A percentile compares a stretch with the other conserved stretches of the same genome.
phyloP scores from a whole-genome alignment of 2,329 filamentous ascomycete genomes.

The Dactylonectria estremocensis region DNA sequence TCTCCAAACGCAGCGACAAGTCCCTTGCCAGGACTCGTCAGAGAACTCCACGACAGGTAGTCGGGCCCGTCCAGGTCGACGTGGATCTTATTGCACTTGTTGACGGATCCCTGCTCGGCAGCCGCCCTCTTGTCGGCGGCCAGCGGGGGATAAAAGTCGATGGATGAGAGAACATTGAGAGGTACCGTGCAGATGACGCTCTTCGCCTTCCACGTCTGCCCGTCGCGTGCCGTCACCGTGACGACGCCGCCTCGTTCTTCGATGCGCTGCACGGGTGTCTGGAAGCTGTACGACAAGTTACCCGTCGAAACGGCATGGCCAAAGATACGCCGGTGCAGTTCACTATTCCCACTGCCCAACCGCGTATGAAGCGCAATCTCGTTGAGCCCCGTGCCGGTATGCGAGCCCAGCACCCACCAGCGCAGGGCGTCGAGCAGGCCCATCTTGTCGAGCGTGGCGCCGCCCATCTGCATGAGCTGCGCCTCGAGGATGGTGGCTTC shows the following conservation, averaged over 20 bases:
- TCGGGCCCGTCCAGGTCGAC: constrained; percentile 22
- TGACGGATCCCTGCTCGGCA: constrained; percentile 8
- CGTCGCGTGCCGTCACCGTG: constrained; percentile 8
- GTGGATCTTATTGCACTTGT: constrained; percentile 27
- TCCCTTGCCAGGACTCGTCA: constrained; percentile 7
- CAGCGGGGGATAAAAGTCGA: constrained; percentile 26
- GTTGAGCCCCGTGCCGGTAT: constrained; percentile 17
- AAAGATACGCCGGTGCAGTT: constrained; percentile 28
- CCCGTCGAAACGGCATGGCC: constrained; percentile 16
- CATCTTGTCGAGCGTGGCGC: constrained; percentile 8
- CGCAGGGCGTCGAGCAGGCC: constrained; percentile 16
- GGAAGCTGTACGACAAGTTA: constrained; percentile 25
- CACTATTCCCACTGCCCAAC: constrained; percentile 21
- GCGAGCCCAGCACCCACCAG: constrained; percentile 26
- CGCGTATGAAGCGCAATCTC: constrained; percentile 26
- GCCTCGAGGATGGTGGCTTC: constrained; percentile 18
- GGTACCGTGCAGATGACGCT: constrained; percentile 25
- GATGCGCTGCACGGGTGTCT: constrained; percentile 1
- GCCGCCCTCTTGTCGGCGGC: constrained; percentile 13
- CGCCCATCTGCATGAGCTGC: constrained; percentile 21
- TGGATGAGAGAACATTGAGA: constrained; percentile 19
- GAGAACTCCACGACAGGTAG: constrained; percentile 20
- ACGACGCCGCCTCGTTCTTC: constrained; percentile 4
- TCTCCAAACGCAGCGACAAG: constrained; percentile 24
- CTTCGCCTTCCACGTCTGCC: constrained; percentile 19